Evolutionary conservation across 2,329 filamentous ascomycete species (phyloP), one percentile per base, ranked within the genome.

Genomic region (Neofusicoccum parvum): DNA sequence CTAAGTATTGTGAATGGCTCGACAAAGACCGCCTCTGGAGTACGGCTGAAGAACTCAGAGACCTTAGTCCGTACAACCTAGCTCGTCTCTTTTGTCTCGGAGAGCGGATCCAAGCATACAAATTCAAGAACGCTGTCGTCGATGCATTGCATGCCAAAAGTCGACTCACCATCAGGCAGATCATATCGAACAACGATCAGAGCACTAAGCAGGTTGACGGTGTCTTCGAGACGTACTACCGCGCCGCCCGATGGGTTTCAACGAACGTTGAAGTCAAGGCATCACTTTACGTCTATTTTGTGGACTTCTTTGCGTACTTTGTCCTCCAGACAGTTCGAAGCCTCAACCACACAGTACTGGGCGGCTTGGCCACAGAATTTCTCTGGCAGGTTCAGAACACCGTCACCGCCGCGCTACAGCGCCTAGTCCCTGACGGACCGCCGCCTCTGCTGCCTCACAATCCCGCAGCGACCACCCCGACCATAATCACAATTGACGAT

Each of bases 281-380:
- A 1, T 9, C 6, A 1, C 46, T 62, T 6, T 14, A 32, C 23
- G 2, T 5, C 1, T 51, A 50, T 34, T 14, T 50, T 1, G 17
- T 5, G 6, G 17, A 62, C 46, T 51, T 39, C 14, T 62, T 62
- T 14, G 59, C 59, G 4, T 62, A 39, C 46, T 62, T 41, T 37
- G 14, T 50, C 17, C 34, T 62, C 3, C 45, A 50, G 34, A 11
- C 9, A 2, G 6, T 41, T 5, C 34, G 34, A 7, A 3, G 6
- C 6, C 45, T 62, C 32, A 17, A 51, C 2, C 2, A n/a, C 5
- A 41, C 15, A 5, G 9, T n/a, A 5, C 12, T 62, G 1, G 15
- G 9, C 1, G 17, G 27, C 17, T 10, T 39, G 3, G 23, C 59
- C 4, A 11, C 14, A 15, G 3, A 10, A 4, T 62, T 62, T 27